Conservation (phyloP, 495 filamentous ascomycete species). For the Lasiosphaeria ovina region DNA sequence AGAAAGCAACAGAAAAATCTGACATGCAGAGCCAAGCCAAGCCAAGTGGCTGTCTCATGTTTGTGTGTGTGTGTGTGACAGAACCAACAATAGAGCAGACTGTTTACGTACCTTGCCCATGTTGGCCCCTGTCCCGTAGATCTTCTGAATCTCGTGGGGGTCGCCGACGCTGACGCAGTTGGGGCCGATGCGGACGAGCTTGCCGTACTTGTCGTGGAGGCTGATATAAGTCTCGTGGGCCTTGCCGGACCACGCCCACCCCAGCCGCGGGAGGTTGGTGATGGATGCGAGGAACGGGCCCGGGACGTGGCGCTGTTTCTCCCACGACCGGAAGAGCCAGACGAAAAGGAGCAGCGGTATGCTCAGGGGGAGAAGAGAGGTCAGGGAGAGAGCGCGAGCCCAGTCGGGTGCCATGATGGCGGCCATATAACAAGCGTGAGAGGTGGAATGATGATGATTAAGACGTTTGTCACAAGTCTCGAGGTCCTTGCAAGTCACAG, state of each 20-base stretch:
- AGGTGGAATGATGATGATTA: neutral
- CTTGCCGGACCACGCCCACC: constrained; percentile 13
- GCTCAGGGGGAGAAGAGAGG: neutral
- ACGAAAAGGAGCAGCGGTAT: neutral
- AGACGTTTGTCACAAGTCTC: neutral
- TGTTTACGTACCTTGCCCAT: constrained; percentile 21
- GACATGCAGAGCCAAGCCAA: constrained; percentile 1
- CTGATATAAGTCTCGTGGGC: constrained; percentile 8
- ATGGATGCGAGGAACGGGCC: constrained; percentile 15
- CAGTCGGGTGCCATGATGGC: neutral
- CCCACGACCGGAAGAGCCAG: constrained; percentile 6
- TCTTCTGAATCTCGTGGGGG: constrained; percentile 28
- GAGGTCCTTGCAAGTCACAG: neutral
- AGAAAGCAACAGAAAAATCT: neutral
- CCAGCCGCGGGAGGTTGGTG: constrained; percentile 10
- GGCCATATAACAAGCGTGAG: neutral
- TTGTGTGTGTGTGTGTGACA: neutral
- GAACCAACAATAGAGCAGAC: neutral
- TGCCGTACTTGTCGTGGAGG: constrained; percentile 47
- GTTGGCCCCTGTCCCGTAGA: constrained; percentile 31
- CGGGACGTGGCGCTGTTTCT: constrained; percentile 9
- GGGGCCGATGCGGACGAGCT: constrained; percentile 52
- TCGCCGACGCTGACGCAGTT: constrained; percentile 45
- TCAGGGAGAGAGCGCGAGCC: neutral
- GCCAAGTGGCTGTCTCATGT: neutral